phyloP scores from a whole-genome alignment of 768 basidiomycete species.

The Rhodotorula kratochvilovae region DNA sequence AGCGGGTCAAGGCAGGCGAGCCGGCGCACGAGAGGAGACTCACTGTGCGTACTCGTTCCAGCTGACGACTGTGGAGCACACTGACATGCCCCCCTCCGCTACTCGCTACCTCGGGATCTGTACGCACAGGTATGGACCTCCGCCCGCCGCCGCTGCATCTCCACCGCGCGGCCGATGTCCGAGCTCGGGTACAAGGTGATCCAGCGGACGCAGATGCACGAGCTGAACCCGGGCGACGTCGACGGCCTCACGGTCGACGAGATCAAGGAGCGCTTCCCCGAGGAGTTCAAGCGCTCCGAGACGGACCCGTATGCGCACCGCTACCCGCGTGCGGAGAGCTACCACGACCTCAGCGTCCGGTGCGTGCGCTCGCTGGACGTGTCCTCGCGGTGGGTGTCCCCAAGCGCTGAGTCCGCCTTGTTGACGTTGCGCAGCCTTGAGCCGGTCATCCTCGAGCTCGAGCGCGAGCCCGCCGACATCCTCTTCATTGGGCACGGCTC shows the following conservation, averaged over 20 bases:
- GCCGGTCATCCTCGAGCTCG: slow-evolving; percentile 70
- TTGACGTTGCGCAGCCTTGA: slow-evolving; percentile 41
- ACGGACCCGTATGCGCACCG: slow-evolving; percentile 71
- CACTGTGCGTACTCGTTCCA: slow-evolving; percentile 40
- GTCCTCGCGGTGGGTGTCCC: no score
- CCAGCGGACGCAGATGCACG: slow-evolving; percentile 93
- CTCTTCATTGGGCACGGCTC: slow-evolving; percentile 74
- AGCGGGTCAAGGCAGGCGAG: slow-evolving; percentile 51
- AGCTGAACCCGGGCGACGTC: slow-evolving; percentile 88
- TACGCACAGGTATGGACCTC: slow-evolving; percentile 86
- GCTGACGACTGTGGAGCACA: no score
- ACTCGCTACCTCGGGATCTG: not conserved
- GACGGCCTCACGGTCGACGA: slow-evolving; percentile 89
- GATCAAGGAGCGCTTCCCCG: slow-evolving; percentile 81
- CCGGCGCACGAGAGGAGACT: slow-evolving; percentile 52
- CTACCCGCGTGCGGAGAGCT: slow-evolving; percentile 63
- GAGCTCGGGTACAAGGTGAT: slow-evolving; percentile 59
- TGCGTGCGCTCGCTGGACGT: not conserved
- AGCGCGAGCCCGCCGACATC: slow-evolving; percentile 87
- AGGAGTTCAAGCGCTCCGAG: slow-evolving; percentile 87
- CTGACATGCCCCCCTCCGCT: not conserved
- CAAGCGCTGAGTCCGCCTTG: no score
- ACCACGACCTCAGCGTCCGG: slow-evolving; percentile 70
- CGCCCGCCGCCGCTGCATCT: slow-evolving; percentile 82
- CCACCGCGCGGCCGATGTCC: slow-evolving; percentile 85